Evolutionary conservation across 2,329 filamentous ascomycete genomes (phyloP).

Genomic region (Hymenoscyphus linearis): DNA sequence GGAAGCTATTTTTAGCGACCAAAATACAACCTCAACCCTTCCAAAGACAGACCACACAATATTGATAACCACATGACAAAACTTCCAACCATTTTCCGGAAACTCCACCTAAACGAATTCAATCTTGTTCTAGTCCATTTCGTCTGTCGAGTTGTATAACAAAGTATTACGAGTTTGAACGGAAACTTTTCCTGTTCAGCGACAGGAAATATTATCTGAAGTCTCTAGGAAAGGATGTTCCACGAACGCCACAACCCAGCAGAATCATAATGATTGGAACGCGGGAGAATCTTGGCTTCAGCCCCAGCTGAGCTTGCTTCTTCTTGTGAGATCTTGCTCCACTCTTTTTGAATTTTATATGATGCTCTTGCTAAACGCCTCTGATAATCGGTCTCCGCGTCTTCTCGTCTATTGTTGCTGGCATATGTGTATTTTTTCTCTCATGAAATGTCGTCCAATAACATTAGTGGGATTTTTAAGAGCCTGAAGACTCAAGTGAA

Average conservation of each 20-base stretch:
- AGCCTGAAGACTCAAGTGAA: constrained; percentile 2
- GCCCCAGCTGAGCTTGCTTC: constrained; percentile 7
- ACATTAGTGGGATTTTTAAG: constrained; percentile 3
- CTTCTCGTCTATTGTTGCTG: background rate
- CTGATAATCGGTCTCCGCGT: background rate
- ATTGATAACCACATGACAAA: too few species aligned
- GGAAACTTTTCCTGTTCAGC: background rate
- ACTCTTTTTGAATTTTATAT: background rate
- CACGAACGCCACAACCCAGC: constrained; percentile 3
- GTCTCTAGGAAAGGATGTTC: background rate
- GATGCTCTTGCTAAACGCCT: background rate
- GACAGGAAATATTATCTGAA: background rate
- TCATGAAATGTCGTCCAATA: background rate
- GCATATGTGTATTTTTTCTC: background rate
- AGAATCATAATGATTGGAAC: background rate
- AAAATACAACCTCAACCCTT: too few species aligned
- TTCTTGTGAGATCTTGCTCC: background rate
- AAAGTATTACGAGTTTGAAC: background rate
- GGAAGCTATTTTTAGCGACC: too few species aligned
- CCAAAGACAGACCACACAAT: too few species aligned
- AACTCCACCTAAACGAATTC: too few species aligned
- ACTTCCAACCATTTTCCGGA: too few species aligned
- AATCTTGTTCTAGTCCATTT: background rate
- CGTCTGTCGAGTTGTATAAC: background rate
- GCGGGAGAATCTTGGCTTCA: constrained; percentile 2